Base-by-base conservation (phyloP, 495 filamentous ascomycete genomes). In the Neurospora terricola region DNA sequence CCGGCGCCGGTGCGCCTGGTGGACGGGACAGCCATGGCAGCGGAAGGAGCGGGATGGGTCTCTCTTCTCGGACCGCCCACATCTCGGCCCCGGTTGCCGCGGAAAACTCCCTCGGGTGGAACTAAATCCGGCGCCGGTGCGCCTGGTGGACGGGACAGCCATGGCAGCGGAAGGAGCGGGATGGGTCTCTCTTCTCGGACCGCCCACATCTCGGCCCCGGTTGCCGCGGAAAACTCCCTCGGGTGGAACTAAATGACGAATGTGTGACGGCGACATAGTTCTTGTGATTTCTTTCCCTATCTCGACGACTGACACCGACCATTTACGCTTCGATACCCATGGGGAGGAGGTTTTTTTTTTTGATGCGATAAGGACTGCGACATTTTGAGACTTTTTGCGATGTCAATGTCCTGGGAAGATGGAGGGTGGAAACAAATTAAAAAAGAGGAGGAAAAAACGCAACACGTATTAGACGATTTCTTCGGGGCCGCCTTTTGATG, bases 71-170 rank as follows among this genome's bases (percentile, higher is more conserved):
- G 76, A 90, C 89, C 69, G 83, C 87, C 75, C 87, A 88, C 79
- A 94, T 94, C 76, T 92, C 90, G 54, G 90, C 89, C 70, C 96
- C 96, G 5, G 92, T 99, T 73, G 96, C 95, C 86, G 93, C 94
- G 54, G 96, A 97, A 86, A 99, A 99, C 85, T 97, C 94, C 70
- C 88, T 99, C 74, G 96, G 96, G 75, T 99, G 96, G 96, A 98
- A 97, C 85, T 99, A 88, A 88, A 62, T 83, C n/a, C n/a, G n/a
- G n/a, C 93, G 89, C 77, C 87, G 90, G 74, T 93, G 89, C 77
- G 87, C 86, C 78, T 86, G 90, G 78, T 45, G 79, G 74, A 10
- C 75, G 77, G n/a, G 72, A 80, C 73, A 81, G 81, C 75, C 78
- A 81, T 43, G 81, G 79, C 88, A 92, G 68, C 87, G 91, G 76